Conservation (phyloP, 306 rosid species). For the Pterocarpus macrocarpus region DNA sequence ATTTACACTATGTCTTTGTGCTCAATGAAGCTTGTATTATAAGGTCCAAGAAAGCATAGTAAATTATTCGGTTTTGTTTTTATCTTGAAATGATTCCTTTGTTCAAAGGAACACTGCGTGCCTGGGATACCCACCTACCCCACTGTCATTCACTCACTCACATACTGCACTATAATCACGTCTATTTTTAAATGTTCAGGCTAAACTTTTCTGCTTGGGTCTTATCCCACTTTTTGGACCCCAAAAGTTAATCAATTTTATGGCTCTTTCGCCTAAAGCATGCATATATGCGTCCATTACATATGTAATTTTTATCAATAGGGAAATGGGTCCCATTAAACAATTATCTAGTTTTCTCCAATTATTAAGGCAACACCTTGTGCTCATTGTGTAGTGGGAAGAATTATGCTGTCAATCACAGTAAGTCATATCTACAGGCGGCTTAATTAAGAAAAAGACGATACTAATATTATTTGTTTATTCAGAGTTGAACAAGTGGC, state of each 20-base stretch:
- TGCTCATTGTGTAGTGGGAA: slow-evolving; percentile 48
- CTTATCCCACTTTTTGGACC: slow-evolving; percentile 48
- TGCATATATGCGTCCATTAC: slow-evolving; percentile 7
- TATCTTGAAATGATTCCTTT: slow-evolving; percentile 40
- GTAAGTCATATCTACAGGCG: slow-evolving; percentile 24
- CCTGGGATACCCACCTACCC: slow-evolving; percentile 51
- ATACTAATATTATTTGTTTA: slow-evolving; percentile 5
- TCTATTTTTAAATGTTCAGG: slow-evolving; percentile 24
- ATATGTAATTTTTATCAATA: slow-evolving; percentile 5
- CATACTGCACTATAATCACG: slow-evolving; percentile 40
- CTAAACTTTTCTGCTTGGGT: slow-evolving; percentile 34
- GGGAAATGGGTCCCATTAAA: slow-evolving; percentile 36
- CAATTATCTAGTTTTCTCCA: slow-evolving; percentile 36
- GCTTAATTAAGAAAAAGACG: slow-evolving; percentile 11
- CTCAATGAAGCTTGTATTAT: slow-evolving; percentile 18
- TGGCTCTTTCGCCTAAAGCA: slow-evolving; percentile 37
- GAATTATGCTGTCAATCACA: slow-evolving; percentile 50
- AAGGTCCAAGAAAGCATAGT: slow-evolving; percentile 37
- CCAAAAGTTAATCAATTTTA: slow-evolving; percentile 38
- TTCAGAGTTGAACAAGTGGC: slow-evolving; percentile 37
- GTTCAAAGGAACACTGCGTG: slow-evolving; percentile 9
- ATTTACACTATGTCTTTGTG: slow-evolving; percentile 33
- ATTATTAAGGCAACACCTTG: slow-evolving; percentile 53
- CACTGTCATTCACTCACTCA: slow-evolving; percentile 46
- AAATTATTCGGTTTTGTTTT: slow-evolving; percentile 25